phyloP scores from a whole-genome alignment of 1,284 basidiomycete genomes.

The Apiotrichum veenhuisii region DNA sequence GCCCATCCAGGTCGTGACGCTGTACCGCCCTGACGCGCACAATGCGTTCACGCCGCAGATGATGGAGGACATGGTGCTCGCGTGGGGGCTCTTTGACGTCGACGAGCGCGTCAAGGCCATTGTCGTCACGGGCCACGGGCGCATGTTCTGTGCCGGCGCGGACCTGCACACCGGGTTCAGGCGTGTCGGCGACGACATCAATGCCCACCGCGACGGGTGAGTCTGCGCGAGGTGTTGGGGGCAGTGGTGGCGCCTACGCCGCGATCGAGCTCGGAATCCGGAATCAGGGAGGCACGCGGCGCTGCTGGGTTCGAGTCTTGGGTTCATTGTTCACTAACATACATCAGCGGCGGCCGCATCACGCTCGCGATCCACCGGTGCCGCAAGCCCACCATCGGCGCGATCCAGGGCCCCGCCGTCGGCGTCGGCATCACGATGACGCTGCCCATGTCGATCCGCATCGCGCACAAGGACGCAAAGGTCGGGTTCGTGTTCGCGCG shows the following conservation, averaged over 20 bases:
- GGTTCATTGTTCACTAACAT: no score
- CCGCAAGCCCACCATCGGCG: slow-evolving; percentile 9
- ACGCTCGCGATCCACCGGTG: slow-evolving; percentile 3
- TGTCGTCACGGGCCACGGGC: slow-evolving; percentile 14
- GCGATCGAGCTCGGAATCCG: no score
- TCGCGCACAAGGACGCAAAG: slow-evolving; percentile 18
- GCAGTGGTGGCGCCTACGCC: no score
- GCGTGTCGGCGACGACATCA: slow-evolving; percentile 3
- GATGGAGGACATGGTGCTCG: slow-evolving; percentile 13
- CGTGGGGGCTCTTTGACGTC: slow-evolving; percentile 9
- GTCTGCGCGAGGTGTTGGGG: background rate
- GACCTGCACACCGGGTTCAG: slow-evolving; percentile 18
- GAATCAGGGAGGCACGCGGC: no score
- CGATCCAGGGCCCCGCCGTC: slow-evolving; percentile 17
- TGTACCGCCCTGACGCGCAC: slow-evolving; percentile 17
- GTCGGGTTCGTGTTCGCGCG: slow-evolving; percentile 19
- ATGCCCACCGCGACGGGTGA: slow-evolving; percentile 17
- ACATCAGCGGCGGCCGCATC: slow-evolving; percentile 17
- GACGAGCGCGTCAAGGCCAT: slow-evolving; percentile 22
- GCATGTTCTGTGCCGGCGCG: slow-evolving; percentile 22
- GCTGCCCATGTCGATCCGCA: slow-evolving; percentile 18
- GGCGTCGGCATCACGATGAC: slow-evolving; percentile 21
- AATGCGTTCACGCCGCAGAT: slow-evolving; percentile 21
- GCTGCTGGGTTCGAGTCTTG: no score
- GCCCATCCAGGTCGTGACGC: slow-evolving; percentile 20